Conservation (phyloP, 192 early-diverging fungal species). For the Pilobolus umbonatus region DNA sequence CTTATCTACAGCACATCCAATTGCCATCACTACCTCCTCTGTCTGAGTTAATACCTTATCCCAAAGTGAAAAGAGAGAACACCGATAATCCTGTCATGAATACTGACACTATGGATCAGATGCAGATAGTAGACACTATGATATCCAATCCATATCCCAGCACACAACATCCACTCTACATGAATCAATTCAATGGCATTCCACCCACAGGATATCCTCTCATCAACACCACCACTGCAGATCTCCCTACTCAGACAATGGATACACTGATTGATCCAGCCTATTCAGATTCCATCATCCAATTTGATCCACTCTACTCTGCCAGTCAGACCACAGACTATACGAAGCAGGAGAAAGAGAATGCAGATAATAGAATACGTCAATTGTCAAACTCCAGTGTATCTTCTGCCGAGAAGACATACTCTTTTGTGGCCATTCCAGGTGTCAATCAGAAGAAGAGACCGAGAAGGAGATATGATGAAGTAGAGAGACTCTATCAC, state of each 20-base stretch:
- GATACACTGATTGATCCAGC: neutral
- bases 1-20: slow-evolving; percentile 15
- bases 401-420: slow-evolving; percentile 31
- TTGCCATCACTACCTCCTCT: slow-evolving; percentile 19
- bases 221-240: neutral
- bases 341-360: neutral
- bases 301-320: neutral
- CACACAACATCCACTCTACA: neutral
- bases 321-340: neutral
- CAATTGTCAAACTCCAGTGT: slow-evolving; percentile 11
- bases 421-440: slow-evolving; percentile 53
- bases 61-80: neutral
- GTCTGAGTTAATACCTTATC: slow-evolving; percentile 12
- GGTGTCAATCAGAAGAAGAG: slow-evolving; percentile 54
- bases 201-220: no score
- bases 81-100: no score
- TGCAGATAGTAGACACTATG: neutral
- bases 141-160: neutral
- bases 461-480: slow-evolving; percentile 56
- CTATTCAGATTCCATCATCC: neutral
- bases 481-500: slow-evolving; percentile 59
- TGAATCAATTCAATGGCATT: no score
- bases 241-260: neutral
- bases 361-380: neutral
- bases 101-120: neutral